Evolutionary conservation across 108 stramenopile species (phyloP), one percentile per base, ranked within the genome.

Genomic region (Stephanodiscus triporus): DNA sequence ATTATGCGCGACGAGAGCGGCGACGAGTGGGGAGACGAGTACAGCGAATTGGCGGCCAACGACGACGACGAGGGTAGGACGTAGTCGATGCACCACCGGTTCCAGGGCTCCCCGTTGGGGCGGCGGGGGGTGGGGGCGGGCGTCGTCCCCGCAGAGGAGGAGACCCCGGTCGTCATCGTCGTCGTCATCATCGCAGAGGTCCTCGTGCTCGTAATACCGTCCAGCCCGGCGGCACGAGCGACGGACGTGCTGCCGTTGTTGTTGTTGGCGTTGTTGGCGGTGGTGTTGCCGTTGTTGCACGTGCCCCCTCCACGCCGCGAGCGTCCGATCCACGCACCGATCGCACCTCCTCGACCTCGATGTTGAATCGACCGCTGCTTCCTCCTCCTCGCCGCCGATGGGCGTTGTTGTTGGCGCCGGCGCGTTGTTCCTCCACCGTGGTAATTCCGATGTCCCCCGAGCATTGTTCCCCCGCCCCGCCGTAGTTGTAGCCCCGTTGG

Each of bases 21-120:
- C 51, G 75, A 63, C 37, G 70, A 65, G 50, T 63, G 23, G n/a
- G 9, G 29, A 24, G 29, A 38, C 32, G 54, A 26, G 14, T 53
- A 50, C 70, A 54, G n/a, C n/a, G n/a, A n/a, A n/a, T n/a, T n/a
- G n/a, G n/a, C n/a, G n/a, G 27, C 16, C 26, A 42, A 71, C 13
- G 71, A 32, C 17, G 68, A 58, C 10, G 68, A 34, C 22, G 68
- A 70, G 63, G 69, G 50, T 36, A 72, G 70, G 16, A 77, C 75
- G 29, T 95, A 95, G 42, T 95, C 90, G 37, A 95, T 68, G 68
- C 89, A 95, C 91, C 91, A 95, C 53, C 91, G 82, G 63, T 72
- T 95, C 91, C 67, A 95, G 58, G 24, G 92, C 64, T 68, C 89
- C 94, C 13, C 88, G 69, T 6, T 84, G 78, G 10, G 65, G 70